Conservation (phyloP, 2,329 filamentous ascomycete species). For the Nemania bipapillata region DNA sequence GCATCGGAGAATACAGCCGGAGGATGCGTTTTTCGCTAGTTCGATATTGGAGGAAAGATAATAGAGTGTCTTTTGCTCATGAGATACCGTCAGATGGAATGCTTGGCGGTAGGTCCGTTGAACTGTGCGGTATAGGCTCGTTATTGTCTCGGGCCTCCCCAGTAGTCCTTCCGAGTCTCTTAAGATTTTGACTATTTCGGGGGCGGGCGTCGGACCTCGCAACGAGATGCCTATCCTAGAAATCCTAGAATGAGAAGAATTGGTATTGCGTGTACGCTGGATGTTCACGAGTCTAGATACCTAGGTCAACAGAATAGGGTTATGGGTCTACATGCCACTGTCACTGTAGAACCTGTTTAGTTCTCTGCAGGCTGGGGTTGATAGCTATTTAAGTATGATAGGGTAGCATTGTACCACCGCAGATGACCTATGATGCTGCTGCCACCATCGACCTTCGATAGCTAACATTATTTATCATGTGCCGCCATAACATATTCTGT, state of each 20-base stretch:
- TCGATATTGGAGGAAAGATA: not conserved
- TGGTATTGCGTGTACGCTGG: not conserved
- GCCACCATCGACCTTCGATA: no score
- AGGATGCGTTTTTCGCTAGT: not conserved
- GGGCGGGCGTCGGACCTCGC: not conserved
- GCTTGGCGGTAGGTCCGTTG: not conserved
- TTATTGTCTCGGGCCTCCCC: not conserved
- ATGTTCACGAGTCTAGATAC: not conserved
- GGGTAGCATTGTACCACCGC: constrained; percentile 2
- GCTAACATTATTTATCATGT: not conserved
- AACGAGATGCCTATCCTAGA: not conserved
- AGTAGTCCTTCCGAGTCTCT: not conserved
- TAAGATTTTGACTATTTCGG: not conserved
- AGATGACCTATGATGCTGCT: not conserved
- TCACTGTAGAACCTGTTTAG: not conserved
- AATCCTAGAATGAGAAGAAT: not conserved
- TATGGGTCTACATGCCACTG: not conserved
- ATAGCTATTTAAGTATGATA: constrained; percentile 13
- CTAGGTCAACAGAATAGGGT: not conserved
- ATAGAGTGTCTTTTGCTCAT: not conserved
- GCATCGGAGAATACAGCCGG: no score
- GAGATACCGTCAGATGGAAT: not conserved
- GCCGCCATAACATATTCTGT: not conserved
- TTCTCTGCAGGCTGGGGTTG: not conserved
- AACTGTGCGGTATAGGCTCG: not conserved